Evolutionary conservation across 2,329 filamentous ascomycete genomes (phyloP), one percentile per base, ranked within the genome.

Genomic region (Rhinocladiella similis): DNA sequence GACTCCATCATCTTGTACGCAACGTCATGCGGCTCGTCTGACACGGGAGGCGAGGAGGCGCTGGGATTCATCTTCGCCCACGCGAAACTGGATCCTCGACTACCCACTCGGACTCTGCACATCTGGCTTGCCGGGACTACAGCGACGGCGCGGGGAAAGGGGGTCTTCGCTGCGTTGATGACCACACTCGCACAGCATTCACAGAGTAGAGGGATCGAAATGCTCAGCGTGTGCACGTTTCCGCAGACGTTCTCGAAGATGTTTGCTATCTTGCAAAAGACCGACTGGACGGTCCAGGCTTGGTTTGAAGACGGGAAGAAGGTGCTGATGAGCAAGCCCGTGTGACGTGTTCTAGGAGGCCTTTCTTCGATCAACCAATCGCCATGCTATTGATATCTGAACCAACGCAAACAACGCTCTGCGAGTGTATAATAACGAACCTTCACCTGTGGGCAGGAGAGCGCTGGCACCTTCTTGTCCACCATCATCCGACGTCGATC

Each of bases 261-360:
- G 2, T 66, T 87, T 1, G 68, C 70, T 10, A 67, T 77, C 0
- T 69, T 82, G 2, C 82, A 88, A 69, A 77, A 79, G 57, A 70
- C 77, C 10, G 82, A 80, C 0, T 79, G 78, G 3, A 65, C 70
- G 16, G 45, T 43, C 5, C 25, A 18, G 20, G 41, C 33, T 13
- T 35, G 47, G 50, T 42, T 47, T 38, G 53, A 51, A 50, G 45
- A 57, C 25, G 50, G 56, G 19, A 45, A 50, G 50, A 60, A 60
- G 39, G 54, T 56, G 41, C 46, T 60, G 20, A 35, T 58, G 46
- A 47, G 38, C 38, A 41, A 41, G 38, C 18, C 38, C 4, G n/a
- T 41, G 12, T 19, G 29, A 33, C 6, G 10, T 16, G 14, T 41
- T 16, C n/a, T 6, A 16, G 38, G 12, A 19, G 12, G 5, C 12